These are phyloP conservation scores for Exophiala alcalophila DNA, from an alignment of 2,329 filamentous ascomycete genomes.

Conservation along the genomic window DNA sequence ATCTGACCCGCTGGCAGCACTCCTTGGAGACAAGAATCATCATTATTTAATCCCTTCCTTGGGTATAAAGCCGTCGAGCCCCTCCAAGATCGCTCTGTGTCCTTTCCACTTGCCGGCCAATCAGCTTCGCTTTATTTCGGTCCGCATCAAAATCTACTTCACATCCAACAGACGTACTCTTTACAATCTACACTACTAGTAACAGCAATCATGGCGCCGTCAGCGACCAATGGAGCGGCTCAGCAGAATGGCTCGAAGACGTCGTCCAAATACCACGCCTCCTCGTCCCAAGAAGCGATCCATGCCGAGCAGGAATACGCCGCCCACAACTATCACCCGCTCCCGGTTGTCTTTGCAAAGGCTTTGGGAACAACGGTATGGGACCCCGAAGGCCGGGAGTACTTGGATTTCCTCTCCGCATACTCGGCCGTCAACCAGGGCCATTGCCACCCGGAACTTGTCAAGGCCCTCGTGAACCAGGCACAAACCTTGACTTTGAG, in stretches of 20 bases:
- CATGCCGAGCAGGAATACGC: constrained; percentile 76
- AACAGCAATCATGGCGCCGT: constrained; percentile 23
- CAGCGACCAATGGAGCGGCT: constrained; percentile 26
- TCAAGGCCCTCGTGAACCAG: constrained; percentile 86
- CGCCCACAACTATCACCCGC: constrained; percentile 97
- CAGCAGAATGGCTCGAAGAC: constrained; percentile 31
- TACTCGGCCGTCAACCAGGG: constrained; percentile 98
- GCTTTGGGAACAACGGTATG: constrained; percentile 86
- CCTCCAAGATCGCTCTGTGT: constrained; percentile 1
- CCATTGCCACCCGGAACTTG: constrained; percentile 93
- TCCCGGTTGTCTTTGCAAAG: constrained; percentile 87
- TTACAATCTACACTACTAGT: neutral
- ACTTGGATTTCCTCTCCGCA: constrained; percentile 95
- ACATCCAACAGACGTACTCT: neutral
- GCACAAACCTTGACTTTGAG: constrained; percentile 85
- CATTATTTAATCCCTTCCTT: neutral
- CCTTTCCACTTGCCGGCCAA: constrained; percentile 14
- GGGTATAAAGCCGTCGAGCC: constrained; percentile 5
- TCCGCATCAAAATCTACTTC: neutral
- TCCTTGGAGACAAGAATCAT: neutral
- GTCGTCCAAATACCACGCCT: constrained; percentile 61
- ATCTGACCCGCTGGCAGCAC: constrained; percentile 2
- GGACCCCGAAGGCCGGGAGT: constrained; percentile 94
- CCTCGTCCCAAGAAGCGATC: constrained; percentile 77
- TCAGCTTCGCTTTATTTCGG: constrained; percentile 12